Base-by-base conservation (phyloP, 2,329 filamentous ascomycete species). In the Sporothrix inflata region DNA sequence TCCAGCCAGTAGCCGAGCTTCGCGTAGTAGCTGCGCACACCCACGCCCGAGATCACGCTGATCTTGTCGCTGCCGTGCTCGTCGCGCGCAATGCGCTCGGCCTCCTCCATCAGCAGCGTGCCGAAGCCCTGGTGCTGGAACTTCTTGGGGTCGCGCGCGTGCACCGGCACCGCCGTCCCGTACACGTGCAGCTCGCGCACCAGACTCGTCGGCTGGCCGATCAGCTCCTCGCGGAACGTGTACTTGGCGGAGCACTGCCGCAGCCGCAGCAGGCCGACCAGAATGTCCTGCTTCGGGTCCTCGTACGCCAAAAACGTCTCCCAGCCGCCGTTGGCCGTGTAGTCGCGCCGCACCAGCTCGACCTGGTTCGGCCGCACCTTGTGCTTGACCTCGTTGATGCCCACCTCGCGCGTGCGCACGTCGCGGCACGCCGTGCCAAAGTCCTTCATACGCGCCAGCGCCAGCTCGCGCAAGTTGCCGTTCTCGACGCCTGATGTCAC, bases 401-500 rank as follows among this genome's bases (percentile, higher is more conserved):
- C 96, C 30, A 99, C 96, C 83, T 99, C 96, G 73, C 96, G 90
- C 1, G 96, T 99, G 16, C 96, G 91, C 30, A 99, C 96, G 78
- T 99, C 96, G 75, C 97, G 93, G 80, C 97, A 99, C 0, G 93
- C 94, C 0, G 96, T 99, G 67, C 97, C 97, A 77, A 99, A 98
- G 80, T 99, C 96, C 82, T 98, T 98, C 97, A 99, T 99, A 27
- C 96, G 88, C n/a, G 94, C 94, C 71, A 99, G 85, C 0, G 96
- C 95, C 66, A 99, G 85, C 81, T 99, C 96, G 74, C 96, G 90
- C 51, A 99, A 84, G 79, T 99, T 99, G 74, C 96, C 96, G 77
- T 99, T 99, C 83, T 99, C 96, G 0, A 99, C 96, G 53, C 96
- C 96, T 0, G 95, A 97, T 0, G 96, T 98, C n/a, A 99, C 97